These are phyloP conservation scores for Kandelia obovata DNA, from an alignment of 345 rosid genomes.

Conservation along the genomic window DNA sequence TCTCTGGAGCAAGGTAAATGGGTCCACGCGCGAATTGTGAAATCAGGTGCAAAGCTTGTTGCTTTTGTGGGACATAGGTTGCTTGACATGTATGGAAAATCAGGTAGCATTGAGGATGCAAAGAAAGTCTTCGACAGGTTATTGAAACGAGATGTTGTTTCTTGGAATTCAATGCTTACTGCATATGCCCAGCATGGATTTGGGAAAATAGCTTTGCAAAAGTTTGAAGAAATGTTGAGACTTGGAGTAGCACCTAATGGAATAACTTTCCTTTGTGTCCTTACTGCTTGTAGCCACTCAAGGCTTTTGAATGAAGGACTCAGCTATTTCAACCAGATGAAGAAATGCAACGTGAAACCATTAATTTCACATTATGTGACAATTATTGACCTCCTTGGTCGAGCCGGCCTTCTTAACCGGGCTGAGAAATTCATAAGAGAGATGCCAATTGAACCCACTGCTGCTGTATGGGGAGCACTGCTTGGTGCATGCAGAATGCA, in stretches of 20 bases:
- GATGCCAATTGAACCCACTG: conserved; percentile 54
- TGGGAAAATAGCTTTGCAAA: conserved; percentile 41
- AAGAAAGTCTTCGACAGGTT: conserved; percentile 49
- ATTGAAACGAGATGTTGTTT: conserved; percentile 47
- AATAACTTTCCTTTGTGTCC: conserved; percentile 54
- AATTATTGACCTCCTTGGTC: conserved; percentile 66
- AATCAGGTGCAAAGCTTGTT: conserved; percentile 48
- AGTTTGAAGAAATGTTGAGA: conserved; percentile 45
- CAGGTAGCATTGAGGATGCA: conserved; percentile 56
- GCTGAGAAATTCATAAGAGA: conserved; percentile 46
- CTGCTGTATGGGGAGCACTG: conserved; percentile 58
- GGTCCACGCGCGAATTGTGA: conserved; percentile 59
- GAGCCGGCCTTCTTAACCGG: conserved; percentile 48
- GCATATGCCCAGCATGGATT: conserved; percentile 58
- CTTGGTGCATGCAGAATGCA: conserved; percentile 72
- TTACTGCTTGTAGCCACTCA: conserved; percentile 69
- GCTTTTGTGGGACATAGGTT: conserved; percentile 61
- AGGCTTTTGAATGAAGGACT: conserved; percentile 54
- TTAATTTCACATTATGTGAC: conserved; percentile 44
- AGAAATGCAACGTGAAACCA: conserved; percentile 41
- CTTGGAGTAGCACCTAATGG: conserved; percentile 43
- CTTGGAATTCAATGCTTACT: conserved; percentile 60
- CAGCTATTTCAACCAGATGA: conserved; percentile 47
- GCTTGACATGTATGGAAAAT: conserved; percentile 62
- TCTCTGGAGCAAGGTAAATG: conserved; percentile 69